These are phyloP conservation scores for Oryza punctata DNA, from an alignment of 176 grass and related monocot species.

Conservation along the genomic window DNA sequence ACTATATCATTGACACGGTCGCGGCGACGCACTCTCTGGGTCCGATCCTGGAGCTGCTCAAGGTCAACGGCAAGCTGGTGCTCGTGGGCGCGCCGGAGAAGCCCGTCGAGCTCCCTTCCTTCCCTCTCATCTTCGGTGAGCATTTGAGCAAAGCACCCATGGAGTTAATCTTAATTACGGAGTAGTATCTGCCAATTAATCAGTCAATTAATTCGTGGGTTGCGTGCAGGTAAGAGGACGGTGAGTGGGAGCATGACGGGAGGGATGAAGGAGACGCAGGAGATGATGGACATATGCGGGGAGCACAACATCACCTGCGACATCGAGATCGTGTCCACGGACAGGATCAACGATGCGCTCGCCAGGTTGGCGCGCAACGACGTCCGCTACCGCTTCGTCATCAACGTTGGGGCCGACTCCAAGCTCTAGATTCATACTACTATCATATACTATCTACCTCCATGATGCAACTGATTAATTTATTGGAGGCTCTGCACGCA, in stretches of 20 bases:
- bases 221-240: slow-evolving; percentile 54
- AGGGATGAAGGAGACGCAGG: slow-evolving; percentile 79
- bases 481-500: no score
- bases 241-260: slow-evolving; percentile 85
- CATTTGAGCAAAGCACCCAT: neutral
- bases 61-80: slow-evolving; percentile 67
- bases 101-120: slow-evolving; percentile 80
- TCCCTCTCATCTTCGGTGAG: slow-evolving; percentile 89
- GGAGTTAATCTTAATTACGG: no score
- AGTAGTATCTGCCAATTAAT: no score
- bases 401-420: slow-evolving; percentile 46
- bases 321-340: slow-evolving; percentile 62
- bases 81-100: slow-evolving; percentile 77
- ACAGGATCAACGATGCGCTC: slow-evolving; percentile 64
- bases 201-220: no score
- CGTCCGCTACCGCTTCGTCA: slow-evolving; percentile 83
- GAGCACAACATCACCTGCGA: slow-evolving; percentile 69
- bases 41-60: slow-evolving; percentile 73
- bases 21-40: slow-evolving; percentile 74
- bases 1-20: slow-evolving; percentile 83
- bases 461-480: neutral
- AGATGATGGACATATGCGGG: slow-evolving; percentile 82
- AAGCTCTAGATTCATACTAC: slow-evolving; percentile 22
- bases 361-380: slow-evolving; percentile 67
- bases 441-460: neutral